These are phyloP conservation scores for Cetraspora pellucida DNA, from an alignment of 192 early-diverging fungal species.

Conservation along the genomic window DNA sequence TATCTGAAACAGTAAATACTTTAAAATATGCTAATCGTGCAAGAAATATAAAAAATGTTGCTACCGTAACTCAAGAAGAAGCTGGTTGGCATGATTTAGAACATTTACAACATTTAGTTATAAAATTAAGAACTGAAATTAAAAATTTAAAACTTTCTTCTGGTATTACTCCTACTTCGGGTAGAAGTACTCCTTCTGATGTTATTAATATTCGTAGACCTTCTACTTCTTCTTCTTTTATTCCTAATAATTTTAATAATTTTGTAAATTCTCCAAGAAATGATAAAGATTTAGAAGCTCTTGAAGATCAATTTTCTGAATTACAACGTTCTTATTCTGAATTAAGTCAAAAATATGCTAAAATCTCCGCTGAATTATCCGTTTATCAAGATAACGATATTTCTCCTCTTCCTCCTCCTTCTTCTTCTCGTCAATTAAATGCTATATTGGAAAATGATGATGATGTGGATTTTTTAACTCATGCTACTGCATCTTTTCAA, in stretches of 20 bases:
- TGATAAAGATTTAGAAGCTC: slow-evolving; percentile 37
- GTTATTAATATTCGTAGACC: slow-evolving; percentile 33
- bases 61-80: slow-evolving; percentile 77
- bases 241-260: slow-evolving; percentile 1
- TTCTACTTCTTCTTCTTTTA: background rate
- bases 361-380: slow-evolving; percentile 52
- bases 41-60: slow-evolving; percentile 92
- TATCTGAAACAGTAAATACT: slow-evolving; percentile 92
- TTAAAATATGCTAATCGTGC: slow-evolving; percentile 96
- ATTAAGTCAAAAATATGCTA: slow-evolving; percentile 57
- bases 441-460: background rate
- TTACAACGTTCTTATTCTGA: slow-evolving; percentile 58
- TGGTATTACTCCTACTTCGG: slow-evolving; percentile 8
- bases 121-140: slow-evolving; percentile 63
- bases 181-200: slow-evolving; percentile 37
- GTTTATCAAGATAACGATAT: slow-evolving; percentile 46
- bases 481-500: slow-evolving; percentile 38
- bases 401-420: too few relatives aligned
- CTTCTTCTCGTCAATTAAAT: too few relatives aligned
- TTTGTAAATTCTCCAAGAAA: slow-evolving; percentile 34
- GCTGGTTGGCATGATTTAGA: slow-evolving; percentile 68
- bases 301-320: slow-evolving; percentile 55
- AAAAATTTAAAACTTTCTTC: slow-evolving; percentile 39
- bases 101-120: slow-evolving; percentile 63
- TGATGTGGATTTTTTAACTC: background rate